Evolutionary conservation across 805 yeast genomes (phyloP).

Genomic region (Schwanniomyces polymorphus): DNA sequence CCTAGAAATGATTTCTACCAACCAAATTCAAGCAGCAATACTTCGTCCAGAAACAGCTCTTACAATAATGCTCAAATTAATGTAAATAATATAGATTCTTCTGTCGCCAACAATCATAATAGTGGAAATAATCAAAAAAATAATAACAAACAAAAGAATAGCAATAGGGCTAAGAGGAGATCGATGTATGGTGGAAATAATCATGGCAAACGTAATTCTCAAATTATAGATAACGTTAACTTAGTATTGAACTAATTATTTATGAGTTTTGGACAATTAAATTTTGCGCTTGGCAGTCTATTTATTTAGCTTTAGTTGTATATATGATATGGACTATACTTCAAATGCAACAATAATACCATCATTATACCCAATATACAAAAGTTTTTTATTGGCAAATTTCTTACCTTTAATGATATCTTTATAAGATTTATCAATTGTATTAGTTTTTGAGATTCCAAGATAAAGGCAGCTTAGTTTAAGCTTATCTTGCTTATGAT

Average conservation of each 20-base stretch:
- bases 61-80: neutral
- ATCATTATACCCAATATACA: slow-evolving; percentile 56
- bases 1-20: slow-evolving; percentile 11
- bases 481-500: neutral
- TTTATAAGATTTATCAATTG: slow-evolving; percentile 7
- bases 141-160: slow-evolving; percentile 4
- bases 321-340: neutral
- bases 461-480: slow-evolving; percentile 3
- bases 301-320: neutral
- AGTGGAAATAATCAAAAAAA: slow-evolving; percentile 1
- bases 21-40: slow-evolving; percentile 5
- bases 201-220: slow-evolving; percentile 6
- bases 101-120: slow-evolving; percentile 1
- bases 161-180: slow-evolving; percentile 23
- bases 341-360: slow-evolving; percentile 38
- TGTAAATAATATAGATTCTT: slow-evolving; percentile 1
- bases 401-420: slow-evolving; percentile 10
- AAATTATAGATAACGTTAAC: slow-evolving; percentile 3
- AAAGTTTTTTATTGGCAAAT: slow-evolving; percentile 17
- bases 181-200: slow-evolving; percentile 30
- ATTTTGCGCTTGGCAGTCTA: neutral
- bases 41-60: slow-evolving; percentile 2
- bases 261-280: neutral
- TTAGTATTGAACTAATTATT: neutral
- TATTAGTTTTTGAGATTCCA: neutral